Evolutionary conservation across 2,329 filamentous ascomycete genomes (phyloP).

Genomic region (Epichloe hybrida): DNA sequence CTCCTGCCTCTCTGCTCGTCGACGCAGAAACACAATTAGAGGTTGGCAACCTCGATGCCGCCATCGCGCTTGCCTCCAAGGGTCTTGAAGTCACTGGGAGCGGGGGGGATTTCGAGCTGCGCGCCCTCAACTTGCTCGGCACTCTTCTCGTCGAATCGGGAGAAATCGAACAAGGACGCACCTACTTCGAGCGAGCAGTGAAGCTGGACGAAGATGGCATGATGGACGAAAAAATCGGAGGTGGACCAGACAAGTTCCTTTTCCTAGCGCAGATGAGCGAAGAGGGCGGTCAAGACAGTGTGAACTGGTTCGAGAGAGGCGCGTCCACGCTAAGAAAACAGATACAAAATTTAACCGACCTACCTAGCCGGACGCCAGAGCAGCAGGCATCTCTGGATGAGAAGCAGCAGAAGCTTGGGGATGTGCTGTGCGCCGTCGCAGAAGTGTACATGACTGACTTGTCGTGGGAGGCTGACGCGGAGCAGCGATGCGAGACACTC

Average conservation of each 20-base stretch:
- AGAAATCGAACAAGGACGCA: constrained; percentile 60
- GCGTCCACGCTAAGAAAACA: constrained; percentile 58
- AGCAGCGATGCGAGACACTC: constrained; percentile 72
- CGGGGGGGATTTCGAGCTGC: constrained; percentile 38
- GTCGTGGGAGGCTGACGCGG: constrained; percentile 83
- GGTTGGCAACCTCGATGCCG: constrained; percentile 28
- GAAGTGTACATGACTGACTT: constrained; percentile 99
- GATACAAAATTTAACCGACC: constrained; percentile 49
- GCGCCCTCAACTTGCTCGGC: constrained; percentile 62
- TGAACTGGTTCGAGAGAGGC: constrained; percentile 56
- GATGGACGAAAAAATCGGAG: constrained; percentile 56
- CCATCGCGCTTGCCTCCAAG: constrained; percentile 25
- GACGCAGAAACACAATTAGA: constrained; percentile 29
- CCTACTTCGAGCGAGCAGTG: constrained; percentile 60
- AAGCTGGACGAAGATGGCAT: constrained; percentile 63
- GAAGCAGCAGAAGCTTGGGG: constrained; percentile 70
- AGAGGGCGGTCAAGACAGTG: constrained; percentile 51
- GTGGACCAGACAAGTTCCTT: constrained; percentile 85
- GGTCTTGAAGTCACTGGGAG: constrained; percentile 30
- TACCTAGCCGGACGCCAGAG: constrained; percentile 23
- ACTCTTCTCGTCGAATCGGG: constrained; percentile 75
- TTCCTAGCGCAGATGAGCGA: constrained; percentile 85
- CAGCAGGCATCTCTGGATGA: constrained; percentile 39
- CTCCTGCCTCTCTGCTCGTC: constrained; percentile 18
- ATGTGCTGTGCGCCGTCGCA: constrained; percentile 83